Base-by-base conservation (phyloP, 306 rosid genomes). In the Canavalia ensiformis region DNA sequence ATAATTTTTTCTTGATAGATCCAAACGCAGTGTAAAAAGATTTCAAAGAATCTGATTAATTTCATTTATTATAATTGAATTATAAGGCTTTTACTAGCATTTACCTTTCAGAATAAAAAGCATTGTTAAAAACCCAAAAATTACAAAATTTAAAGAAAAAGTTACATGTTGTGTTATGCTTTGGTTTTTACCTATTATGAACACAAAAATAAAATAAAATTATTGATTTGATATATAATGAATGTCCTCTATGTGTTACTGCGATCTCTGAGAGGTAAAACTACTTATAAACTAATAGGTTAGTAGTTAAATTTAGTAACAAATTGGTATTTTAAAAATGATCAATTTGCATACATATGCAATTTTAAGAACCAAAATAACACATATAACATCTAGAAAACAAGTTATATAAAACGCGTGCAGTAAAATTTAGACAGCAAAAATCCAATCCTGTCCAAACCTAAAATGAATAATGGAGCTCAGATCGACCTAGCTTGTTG, bases 401-500 rank as follows among this genome's bases (percentile, higher is more conserved):
- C 45, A 63, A 37, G 47, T 4, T 4, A 11, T 5, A 62, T 6
- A 34, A 33, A 0, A 11, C 34, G 68, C 11, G 68, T 5, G 3
- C 0, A 62, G 45, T 62, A 62, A 34, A 62, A 34, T 34, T 41
- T 41, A 18, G 7, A 41, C 4, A 0, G 2, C 4, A 34, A 2
- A 34, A 47, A 1, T 1, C 2, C 1, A 6, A 65, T 39, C 11
- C 10, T 8, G 28, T 29, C 13, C 6, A 65, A 41, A n/a, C 41
- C 50, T 81, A 10, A 10, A 52, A 13, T 46, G 7, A 25, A 52
- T 4, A 45, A n/a, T 37, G n/a, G 33, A 9, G 11, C 30, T 18
- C 3, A 78, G 78, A 67, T 68, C 67, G 41, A 79, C 68, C 55
- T 33, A 72, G 46, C 4, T 52, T 12, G 34, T 4, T 59, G 51